Evolutionary conservation across 176 grass and related monocot genomes (phyloP).

Genomic region (Raddia distichophylla): DNA sequence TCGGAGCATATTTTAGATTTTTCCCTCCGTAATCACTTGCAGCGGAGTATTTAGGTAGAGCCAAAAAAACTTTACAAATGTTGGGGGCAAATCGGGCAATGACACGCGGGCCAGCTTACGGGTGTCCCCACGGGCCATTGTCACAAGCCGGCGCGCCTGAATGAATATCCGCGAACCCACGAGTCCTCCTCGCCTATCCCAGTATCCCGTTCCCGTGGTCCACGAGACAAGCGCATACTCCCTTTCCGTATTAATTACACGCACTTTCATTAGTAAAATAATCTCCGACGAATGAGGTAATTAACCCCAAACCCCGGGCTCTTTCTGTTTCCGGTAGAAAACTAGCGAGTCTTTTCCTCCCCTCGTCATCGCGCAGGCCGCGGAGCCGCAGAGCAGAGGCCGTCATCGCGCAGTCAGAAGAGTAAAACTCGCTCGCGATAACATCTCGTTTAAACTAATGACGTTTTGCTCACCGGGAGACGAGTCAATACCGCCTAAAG

Average conservation of each 20-base stretch:
- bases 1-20: no score
- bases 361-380: slow-evolving; percentile 1
- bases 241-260: slow-evolving; percentile 45
- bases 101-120: no score
- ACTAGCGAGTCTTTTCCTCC: not conserved
- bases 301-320: not conserved
- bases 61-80: no score
- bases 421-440: slow-evolving; percentile 29
- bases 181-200: not conserved
- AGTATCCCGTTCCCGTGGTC: slow-evolving; percentile 24
- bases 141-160: no score
- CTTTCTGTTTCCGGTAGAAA: slow-evolving; percentile 10
- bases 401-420: no score
- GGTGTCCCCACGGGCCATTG: no score
- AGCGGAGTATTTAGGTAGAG: no score
- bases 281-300: not conserved
- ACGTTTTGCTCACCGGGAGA: slow-evolving; percentile 13
- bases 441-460: slow-evolving; percentile 46
- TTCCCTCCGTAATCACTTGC: no score
- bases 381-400: slow-evolving; percentile 20
- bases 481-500: slow-evolving; percentile 57
- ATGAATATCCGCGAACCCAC: not conserved
- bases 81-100: no score
- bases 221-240: not conserved
- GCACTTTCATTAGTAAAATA: not conserved